phyloP scores from a whole-genome alignment of 768 basidiomycete species.

The Termitomyces heimii region DNA sequence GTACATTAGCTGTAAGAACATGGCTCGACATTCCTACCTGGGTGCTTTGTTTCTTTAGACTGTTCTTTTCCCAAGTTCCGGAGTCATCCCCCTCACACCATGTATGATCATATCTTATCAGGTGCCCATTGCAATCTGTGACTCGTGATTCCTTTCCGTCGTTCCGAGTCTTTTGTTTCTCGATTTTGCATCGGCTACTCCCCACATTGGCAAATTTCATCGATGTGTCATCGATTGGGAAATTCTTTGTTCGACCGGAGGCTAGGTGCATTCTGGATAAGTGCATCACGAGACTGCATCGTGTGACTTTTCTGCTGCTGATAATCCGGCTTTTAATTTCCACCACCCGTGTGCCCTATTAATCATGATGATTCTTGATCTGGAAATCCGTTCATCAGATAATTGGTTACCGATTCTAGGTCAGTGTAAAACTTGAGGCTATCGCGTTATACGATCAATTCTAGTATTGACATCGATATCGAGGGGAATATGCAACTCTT shows the following conservation, averaged over 20 bases:
- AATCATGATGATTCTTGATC: neutral
- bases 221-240: neutral
- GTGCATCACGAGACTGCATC: neutral
- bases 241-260: neutral
- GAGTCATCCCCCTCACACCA: neutral
- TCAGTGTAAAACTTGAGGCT: neutral
- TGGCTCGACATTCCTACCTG: neutral
- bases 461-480: neutral
- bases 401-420: neutral
- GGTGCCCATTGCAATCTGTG: neutral
- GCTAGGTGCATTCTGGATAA: neutral
- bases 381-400: neutral
- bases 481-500: neutral
- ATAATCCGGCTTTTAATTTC: neutral
- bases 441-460: neutral
- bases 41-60: constrained; percentile 2
- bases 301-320: neutral
- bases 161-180: neutral
- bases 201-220: neutral
- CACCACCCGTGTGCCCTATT: neutral
- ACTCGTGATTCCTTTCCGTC: neutral
- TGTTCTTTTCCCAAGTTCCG: neutral
- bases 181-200: neutral
- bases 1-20: neutral
- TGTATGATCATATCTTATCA: neutral